Evolutionary conservation across 1,139 yeast genomes (phyloP), one percentile per base, ranked within the genome.

Genomic region (Saccharomyces pastorianus): DNA sequence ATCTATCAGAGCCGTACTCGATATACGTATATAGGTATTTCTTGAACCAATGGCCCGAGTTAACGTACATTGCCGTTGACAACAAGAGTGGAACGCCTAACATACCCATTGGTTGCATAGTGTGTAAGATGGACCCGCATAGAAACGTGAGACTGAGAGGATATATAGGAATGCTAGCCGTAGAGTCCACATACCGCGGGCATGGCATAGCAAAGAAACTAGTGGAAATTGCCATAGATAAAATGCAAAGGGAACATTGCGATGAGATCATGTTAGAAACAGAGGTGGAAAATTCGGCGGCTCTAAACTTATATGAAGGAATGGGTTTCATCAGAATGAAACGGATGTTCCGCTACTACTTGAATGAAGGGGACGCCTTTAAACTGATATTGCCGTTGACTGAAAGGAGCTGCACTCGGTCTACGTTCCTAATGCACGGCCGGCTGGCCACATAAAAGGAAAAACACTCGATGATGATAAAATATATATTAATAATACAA

Each of bases 121-220:
- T 93, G 8, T 85, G 96, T 57, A 89, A 89, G 65, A 80, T 84
- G n/a, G 95, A 87, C 61, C 76, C 80, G 4, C 98, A 93, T 70
- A 76, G 93, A 55, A 78, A 80, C 34, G 84, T 79, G 9, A 75
- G 96, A 56, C 66, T 75, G 63, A 74, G 97, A 58, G 99, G 99
- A 0, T 93, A 93, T 65, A 91, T 93, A 48, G 99, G 98, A 6
- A 93, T 93, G 99, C 73, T 93, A 54, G 96, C 95, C 0, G 95
- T 93, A 28, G 84, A 84, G 55, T 81, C 83, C 46, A 67, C 71
- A 17, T 83, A 78, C 68, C 75, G 99, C 53, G 91, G 95, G 8
- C 74, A 73, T 50, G 96, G 96, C 1, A 85, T 91, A 50, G 96
- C 97, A 4, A 84, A 84, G 60, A 73, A 73, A 53, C 75, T 93